Conservation (phyloP, 176 grass and related monocot species). For the Neostapfia colusana region DNA sequence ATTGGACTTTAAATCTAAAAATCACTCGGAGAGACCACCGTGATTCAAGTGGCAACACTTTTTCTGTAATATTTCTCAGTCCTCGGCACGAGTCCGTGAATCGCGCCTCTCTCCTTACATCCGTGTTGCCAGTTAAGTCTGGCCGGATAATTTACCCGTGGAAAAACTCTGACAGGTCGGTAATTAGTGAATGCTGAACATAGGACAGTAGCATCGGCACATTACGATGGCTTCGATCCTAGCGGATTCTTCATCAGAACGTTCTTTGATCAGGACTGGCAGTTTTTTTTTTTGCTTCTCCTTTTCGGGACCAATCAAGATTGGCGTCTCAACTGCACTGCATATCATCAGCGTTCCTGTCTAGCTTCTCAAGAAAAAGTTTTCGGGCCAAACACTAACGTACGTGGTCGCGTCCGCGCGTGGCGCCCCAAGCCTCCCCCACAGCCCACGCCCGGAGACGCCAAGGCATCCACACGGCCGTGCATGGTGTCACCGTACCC, state of each 20-base stretch:
- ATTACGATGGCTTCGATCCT: neutral
- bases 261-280: neutral
- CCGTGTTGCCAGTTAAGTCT: no score
- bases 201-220: no score
- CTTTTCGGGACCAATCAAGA: neutral
- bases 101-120: neutral
- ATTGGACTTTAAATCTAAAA: neutral
- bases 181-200: neutral
- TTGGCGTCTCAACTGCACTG: neutral
- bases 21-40: neutral
- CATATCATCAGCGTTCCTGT: neutral
- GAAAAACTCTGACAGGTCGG: no score
- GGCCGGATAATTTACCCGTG: no score
- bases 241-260: neutral
- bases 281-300: neutral
- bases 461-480: no score
- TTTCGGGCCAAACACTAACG: neutral
- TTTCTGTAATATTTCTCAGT: neutral
- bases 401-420: neutral
- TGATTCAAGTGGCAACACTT: neutral
- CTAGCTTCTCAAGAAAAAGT: slow-evolving; percentile 6
- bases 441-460: no score
- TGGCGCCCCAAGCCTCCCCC: no score
- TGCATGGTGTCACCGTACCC: neutral
- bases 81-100: neutral